These are phyloP conservation scores for Tephrocybe sp. DNA, from an alignment of 768 basidiomycete genomes.

Conservation along the genomic window DNA sequence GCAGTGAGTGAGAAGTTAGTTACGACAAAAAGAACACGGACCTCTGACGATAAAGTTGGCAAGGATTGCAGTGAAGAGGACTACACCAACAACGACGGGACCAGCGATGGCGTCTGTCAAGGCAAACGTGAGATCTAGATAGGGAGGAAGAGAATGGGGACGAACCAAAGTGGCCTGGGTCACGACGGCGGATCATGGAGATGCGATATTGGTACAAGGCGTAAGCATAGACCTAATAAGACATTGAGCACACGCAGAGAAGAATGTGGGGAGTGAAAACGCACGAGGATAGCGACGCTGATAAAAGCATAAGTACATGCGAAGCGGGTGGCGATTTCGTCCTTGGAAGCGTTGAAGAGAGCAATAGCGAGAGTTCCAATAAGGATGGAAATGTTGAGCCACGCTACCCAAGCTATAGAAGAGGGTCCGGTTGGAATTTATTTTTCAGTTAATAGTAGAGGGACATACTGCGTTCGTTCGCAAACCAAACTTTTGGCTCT, in stretches of 20 bases:
- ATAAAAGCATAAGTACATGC: slow-evolving; percentile 82
- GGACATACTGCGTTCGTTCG: slow-evolving; percentile 83
- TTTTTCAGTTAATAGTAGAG: not conserved
- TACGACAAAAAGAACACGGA: slow-evolving; percentile 30
- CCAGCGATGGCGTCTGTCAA: slow-evolving; percentile 73
- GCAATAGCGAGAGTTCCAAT: slow-evolving; percentile 84
- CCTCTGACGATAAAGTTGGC: slow-evolving; percentile 87
- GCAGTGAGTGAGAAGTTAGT: slow-evolving; percentile 7
- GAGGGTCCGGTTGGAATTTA: not conserved
- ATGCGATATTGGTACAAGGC: slow-evolving; percentile 83
- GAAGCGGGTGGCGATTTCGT: slow-evolving; percentile 68
- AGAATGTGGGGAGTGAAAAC: slow-evolving; percentile 13
- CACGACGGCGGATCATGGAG: slow-evolving; percentile 85
- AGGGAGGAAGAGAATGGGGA: slow-evolving; percentile 5
- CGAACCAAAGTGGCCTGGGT: slow-evolving; percentile 87
- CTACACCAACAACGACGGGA: slow-evolving; percentile 76
- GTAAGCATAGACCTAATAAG: slow-evolving; percentile 78
- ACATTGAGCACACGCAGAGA: not conserved
- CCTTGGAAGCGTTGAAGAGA: slow-evolving; percentile 83
- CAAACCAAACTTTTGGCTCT: slow-evolving; percentile 97
- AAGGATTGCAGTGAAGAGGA: slow-evolving; percentile 85
- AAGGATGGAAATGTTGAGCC: slow-evolving; percentile 83
- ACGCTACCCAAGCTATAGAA: slow-evolving; percentile 81
- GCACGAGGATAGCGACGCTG: slow-evolving; percentile 66
- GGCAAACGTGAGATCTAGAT: not conserved